Evolutionary conservation across 306 rosid species (phyloP).

Genomic region (Inga laurina): DNA sequence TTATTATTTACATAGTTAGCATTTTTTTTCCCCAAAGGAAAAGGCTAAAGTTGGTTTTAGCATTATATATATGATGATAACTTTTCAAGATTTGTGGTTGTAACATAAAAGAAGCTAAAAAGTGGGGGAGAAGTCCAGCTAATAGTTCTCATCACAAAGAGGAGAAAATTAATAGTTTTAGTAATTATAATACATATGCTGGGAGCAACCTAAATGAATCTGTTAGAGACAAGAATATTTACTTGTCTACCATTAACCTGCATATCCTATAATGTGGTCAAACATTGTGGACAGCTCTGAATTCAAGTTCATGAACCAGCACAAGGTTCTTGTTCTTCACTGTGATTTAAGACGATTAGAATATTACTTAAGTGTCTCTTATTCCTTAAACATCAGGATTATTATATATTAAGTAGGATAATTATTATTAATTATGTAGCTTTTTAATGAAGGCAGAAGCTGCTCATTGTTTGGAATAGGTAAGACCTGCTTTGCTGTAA

Average conservation of each 20-base stretch:
- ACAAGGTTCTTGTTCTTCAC: slow-evolving; percentile 34
- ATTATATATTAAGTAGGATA: slow-evolving; percentile 9
- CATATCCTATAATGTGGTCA: slow-evolving; percentile 36
- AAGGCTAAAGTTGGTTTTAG: slow-evolving; percentile 6
- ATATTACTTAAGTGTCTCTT: slow-evolving; percentile 32
- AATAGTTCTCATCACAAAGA: neutral
- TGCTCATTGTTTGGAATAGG: slow-evolving; percentile 13
- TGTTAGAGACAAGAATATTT: slow-evolving; percentile 42
- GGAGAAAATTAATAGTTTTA: neutral
- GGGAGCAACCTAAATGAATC: slow-evolving; percentile 29
- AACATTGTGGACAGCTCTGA: slow-evolving; percentile 43
- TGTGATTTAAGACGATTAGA: slow-evolving; percentile 37
- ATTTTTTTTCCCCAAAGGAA: neutral
- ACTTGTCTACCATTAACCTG: slow-evolving; percentile 38
- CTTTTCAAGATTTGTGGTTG: slow-evolving; percentile 6
- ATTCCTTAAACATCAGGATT: slow-evolving; percentile 32
- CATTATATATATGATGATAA: neutral
- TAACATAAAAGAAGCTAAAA: neutral
- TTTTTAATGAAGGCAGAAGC: neutral
- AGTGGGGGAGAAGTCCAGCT: slow-evolving; percentile 7
- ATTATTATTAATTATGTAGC: slow-evolving; percentile 21
- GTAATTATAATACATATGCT: neutral
- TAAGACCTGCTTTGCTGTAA: slow-evolving; percentile 36
- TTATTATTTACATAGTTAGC: neutral
- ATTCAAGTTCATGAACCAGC: slow-evolving; percentile 56